These are phyloP conservation scores for Wallacemonas sp. DNA, from an alignment of 208 protist species.

Conservation along the genomic window DNA sequence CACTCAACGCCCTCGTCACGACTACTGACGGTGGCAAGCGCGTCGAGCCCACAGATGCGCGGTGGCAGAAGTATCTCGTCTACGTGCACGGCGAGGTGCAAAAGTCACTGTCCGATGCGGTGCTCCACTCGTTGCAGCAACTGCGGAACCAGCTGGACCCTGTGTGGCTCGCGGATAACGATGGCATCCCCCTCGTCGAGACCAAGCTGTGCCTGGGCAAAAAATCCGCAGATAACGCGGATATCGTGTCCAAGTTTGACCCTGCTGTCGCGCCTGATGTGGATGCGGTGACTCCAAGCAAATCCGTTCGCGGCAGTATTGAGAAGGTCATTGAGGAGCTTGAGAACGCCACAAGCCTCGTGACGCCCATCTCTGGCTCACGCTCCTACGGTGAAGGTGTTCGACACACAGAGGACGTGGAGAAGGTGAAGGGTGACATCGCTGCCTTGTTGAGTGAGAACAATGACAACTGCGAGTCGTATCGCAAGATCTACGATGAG, in stretches of 20 bases:
- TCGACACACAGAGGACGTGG: constrained; percentile 56
- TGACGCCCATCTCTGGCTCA: constrained; percentile 51
- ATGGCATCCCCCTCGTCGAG: constrained; percentile 91
- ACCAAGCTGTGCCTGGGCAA: constrained; percentile 89
- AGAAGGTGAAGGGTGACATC: constrained; percentile 69
- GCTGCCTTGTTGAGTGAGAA: constrained; percentile 71
- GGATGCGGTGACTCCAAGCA: not conserved
- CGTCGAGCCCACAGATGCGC: constrained; percentile 15
- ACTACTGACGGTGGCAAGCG: constrained; percentile 29
- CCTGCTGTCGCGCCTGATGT: constrained; percentile 42
- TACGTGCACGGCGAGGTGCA: constrained; percentile 90
- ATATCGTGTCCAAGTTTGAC: constrained; percentile 71
- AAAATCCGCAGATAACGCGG: constrained; percentile 37
- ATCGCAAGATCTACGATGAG: constrained; percentile 79
- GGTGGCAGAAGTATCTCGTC: constrained; percentile 90
- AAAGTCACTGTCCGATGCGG: constrained; percentile 64
- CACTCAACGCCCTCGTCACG: constrained; percentile 81
- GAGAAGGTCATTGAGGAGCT: constrained; percentile 71
- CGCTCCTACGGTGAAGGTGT: constrained; percentile 62
- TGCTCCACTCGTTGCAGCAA: constrained; percentile 76
- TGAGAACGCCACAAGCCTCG: constrained; percentile 51
- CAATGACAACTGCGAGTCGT: constrained; percentile 80
- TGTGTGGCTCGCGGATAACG: constrained; percentile 84
- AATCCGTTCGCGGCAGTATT: constrained; percentile 57
- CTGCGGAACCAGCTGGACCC: constrained; percentile 89